Percentiles rank a stretch among this genome's conserved stretches.
These are phyloP conservation scores for Talaromyces atroroseus DNA, from an alignment of 2,329 filamentous ascomycete species.

Conservation along the genomic window DNA sequence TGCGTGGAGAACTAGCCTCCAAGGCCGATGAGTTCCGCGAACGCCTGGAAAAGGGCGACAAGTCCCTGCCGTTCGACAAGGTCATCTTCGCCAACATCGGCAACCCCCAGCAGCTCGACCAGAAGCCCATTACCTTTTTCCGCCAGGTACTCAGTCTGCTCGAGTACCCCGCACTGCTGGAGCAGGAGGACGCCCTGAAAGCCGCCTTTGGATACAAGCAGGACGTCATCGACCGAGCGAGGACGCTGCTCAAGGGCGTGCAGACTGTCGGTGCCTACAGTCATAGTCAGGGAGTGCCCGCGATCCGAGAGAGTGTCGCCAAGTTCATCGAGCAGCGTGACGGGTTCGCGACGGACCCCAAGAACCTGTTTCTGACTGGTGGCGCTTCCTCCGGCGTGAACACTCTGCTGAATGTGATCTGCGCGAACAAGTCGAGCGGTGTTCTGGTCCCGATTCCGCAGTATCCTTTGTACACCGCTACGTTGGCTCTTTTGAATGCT, in stretches of 20 bases:
- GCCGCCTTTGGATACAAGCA: slow-evolving; percentile 76
- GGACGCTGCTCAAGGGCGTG: slow-evolving; percentile 71
- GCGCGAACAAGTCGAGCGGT: slow-evolving; percentile 68
- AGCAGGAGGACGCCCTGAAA: slow-evolving; percentile 74
- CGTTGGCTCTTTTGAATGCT: slow-evolving; percentile 77
- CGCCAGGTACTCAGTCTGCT: slow-evolving; percentile 88
- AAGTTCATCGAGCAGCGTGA: slow-evolving; percentile 90
- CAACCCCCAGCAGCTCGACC: slow-evolving; percentile 97
- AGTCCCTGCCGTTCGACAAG: slow-evolving; percentile 72
- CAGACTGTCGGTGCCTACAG: slow-evolving; percentile 96
- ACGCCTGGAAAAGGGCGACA: slow-evolving; percentile 51
- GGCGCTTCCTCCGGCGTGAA: slow-evolving; percentile 94
- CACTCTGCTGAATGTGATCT: slow-evolving; percentile 86
- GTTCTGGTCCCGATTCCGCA: slow-evolving; percentile 94
- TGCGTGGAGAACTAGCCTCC: slow-evolving; percentile 90
- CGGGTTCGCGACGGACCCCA: slow-evolving; percentile 74
- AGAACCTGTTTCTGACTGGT: slow-evolving; percentile 81
- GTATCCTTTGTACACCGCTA: slow-evolving; percentile 96
- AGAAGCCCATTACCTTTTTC: slow-evolving; percentile 99
- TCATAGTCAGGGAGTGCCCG: slow-evolving; percentile 80
- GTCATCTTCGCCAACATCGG: slow-evolving; percentile 98
- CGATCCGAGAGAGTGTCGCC: slow-evolving; percentile 82
- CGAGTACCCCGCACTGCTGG: slow-evolving; percentile 80
- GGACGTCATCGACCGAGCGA: slow-evolving; percentile 81
- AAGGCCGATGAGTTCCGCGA: slow-evolving; percentile 88